Conservation (phyloP, 306 rosid genomes). For the Inga oerstediana region DNA sequence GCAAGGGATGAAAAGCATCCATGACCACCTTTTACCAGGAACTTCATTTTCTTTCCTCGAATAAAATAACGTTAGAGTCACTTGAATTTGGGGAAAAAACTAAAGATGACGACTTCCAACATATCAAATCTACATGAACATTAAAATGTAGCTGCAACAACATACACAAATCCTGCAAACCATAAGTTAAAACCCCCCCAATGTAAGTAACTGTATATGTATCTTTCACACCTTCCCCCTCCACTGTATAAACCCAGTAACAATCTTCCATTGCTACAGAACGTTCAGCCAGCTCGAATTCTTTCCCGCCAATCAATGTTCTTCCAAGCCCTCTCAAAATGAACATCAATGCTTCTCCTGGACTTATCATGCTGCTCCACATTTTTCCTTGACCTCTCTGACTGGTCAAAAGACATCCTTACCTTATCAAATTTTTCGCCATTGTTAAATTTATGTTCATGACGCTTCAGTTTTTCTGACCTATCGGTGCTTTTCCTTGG, state of each 20-base stretch:
- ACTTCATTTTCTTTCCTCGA: slow-evolving; percentile 40
- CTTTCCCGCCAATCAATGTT: slow-evolving; percentile 79
- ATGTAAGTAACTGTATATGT: slow-evolving; percentile 35
- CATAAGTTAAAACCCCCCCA: slow-evolving; percentile 48
- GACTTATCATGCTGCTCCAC: slow-evolving; percentile 64
- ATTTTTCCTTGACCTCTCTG: slow-evolving; percentile 59
- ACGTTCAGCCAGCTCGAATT: slow-evolving; percentile 54
- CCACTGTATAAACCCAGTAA: slow-evolving; percentile 31
- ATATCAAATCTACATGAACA: slow-evolving; percentile 41
- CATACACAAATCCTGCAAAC: slow-evolving; percentile 37
- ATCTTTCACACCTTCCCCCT: slow-evolving; percentile 31
- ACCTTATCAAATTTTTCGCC: slow-evolving; percentile 52
- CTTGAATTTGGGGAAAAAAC: slow-evolving; percentile 29
- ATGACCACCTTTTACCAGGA: slow-evolving; percentile 24
- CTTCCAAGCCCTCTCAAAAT: slow-evolving; percentile 63
- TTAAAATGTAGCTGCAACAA: slow-evolving; percentile 24
- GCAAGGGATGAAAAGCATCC: neutral
- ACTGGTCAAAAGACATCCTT: slow-evolving; percentile 52
- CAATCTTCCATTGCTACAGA: slow-evolving; percentile 21
- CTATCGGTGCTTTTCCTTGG: slow-evolving; percentile 66
- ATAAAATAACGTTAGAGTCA: slow-evolving; percentile 48
- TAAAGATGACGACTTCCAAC: slow-evolving; percentile 28
- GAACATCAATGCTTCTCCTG: slow-evolving; percentile 63
- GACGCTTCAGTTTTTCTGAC: slow-evolving; percentile 48
- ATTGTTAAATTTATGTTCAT: slow-evolving; percentile 48